Base-by-base conservation (phyloP, 345 rosid genomes). In the Physaria fendleri region DNA sequence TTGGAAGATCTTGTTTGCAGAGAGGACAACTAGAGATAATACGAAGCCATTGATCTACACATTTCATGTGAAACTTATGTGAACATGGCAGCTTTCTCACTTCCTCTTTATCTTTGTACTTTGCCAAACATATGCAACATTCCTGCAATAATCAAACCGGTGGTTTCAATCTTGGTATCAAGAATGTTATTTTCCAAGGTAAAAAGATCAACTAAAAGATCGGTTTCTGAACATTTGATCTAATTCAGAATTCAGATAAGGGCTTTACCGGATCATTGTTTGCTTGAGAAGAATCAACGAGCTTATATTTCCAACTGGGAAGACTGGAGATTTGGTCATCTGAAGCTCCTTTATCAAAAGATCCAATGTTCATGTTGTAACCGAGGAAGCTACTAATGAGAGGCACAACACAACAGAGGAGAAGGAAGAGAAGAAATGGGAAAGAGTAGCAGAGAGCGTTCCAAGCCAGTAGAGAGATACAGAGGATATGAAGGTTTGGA, bases 41-140 rank as follows among this genome's bases (percentile, higher is more conserved):
- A 56, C 78, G 74, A 47, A 93, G 95, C 99, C 99, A 89, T 32
- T 93, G 95, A 75, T 93, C 99, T 16, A 89, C 99, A 27, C 99
- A 93, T 42, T 82, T 81, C 45, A 83, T 90, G 72, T 93, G 99
- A 74, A 93, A 93, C 62, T 81, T 71, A 59, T 93, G 99, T 16
- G 88, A 83, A 62, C 99, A 93, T 41, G 95, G 95, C 69, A 93
- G 69, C 64, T 81, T 66, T 67, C 90, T 81, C 66, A 93, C 85
- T 65, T 89, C 95, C 59, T 93, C 99, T 68, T 68, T 85, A 5
- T 89, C 99, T 77, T 73, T 83, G 25, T 93, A 93, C 74, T 77
- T 85, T 2, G 91, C 84, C 45, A 93, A 81, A 68, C 97, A 93
- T 69, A 93, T 93, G 15, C 99, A 93, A 49, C 99, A 89, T 45